These are phyloP conservation scores for Mrakiaceae sp. DNA, from an alignment of 1,284 basidiomycete species.

Conservation along the genomic window DNA sequence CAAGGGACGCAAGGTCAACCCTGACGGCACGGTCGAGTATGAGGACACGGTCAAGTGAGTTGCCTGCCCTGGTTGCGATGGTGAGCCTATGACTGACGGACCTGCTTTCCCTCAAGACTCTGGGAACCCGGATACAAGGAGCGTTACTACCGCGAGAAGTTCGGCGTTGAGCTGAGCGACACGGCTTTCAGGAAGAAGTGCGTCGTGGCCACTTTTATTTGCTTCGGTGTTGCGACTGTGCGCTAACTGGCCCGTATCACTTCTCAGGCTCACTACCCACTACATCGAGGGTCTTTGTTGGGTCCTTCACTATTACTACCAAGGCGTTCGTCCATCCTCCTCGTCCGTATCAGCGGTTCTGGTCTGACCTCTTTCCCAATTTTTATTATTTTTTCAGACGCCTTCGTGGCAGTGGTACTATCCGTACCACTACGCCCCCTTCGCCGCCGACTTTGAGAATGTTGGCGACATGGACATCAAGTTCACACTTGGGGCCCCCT, in stretches of 20 bases:
- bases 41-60: slow-evolving; percentile 83
- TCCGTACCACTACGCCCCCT: slow-evolving; percentile 96
- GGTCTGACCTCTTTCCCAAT: neutral
- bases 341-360: slow-evolving; percentile 17
- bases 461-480: slow-evolving; percentile 66
- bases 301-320: slow-evolving; percentile 97
- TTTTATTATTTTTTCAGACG: slow-evolving; percentile 41
- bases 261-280: slow-evolving; percentile 55
- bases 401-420: slow-evolving; percentile 99
- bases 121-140: slow-evolving; percentile 94
- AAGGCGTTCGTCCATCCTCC: slow-evolving; percentile 56
- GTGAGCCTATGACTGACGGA: neutral
- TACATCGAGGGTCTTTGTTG: slow-evolving; percentile 94
- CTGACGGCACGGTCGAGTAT: slow-evolving; percentile 81
- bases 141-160: slow-evolving; percentile 91
- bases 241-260: neutral
- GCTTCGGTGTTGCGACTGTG: neutral
- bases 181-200: slow-evolving; percentile 62
- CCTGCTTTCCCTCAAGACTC: slow-evolving; percentile 42
- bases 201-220: slow-evolving; percentile 27
- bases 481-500: slow-evolving; percentile 71
- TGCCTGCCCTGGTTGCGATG: slow-evolving; percentile 7
- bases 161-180: slow-evolving; percentile 64
- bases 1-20: slow-evolving; percentile 58
- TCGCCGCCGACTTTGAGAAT: slow-evolving; percentile 87